These are phyloP conservation scores for Lippia alba DNA, from an alignment of 305 asterid genomes.

Conservation along the genomic window DNA sequence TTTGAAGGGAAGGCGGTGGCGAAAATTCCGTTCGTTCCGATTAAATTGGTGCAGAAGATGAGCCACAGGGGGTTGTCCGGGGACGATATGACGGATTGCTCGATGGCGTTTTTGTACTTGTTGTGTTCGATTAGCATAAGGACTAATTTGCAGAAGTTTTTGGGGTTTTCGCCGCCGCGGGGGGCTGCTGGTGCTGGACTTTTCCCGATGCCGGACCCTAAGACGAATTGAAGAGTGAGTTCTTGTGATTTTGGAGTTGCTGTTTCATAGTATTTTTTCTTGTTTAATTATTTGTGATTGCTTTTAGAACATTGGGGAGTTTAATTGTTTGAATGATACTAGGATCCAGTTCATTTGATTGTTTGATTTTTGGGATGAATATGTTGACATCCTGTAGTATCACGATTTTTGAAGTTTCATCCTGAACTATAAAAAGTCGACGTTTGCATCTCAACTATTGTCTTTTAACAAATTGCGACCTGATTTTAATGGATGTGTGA, in stretches of 20 bases:
- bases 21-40: constrained; percentile 87
- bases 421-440: too few species aligned
- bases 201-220: constrained; percentile 52
- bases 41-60: constrained; percentile 89
- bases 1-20: constrained; percentile 90
- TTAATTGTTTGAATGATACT: neutral
- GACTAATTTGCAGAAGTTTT: constrained; percentile 91
- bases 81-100: constrained; percentile 94
- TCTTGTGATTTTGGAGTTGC: neutral
- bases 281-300: neutral
- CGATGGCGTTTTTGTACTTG: constrained; percentile 91
- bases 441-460: too few species aligned
- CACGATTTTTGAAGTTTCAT: too few species aligned
- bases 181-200: constrained; percentile 92
- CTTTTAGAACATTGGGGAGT: neutral
- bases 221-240: neutral
- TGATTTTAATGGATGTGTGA: too few species aligned
- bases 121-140: constrained; percentile 90
- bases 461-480: too few species aligned
- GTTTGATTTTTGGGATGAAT: neutral
- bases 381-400: too few species aligned
- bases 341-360: neutral
- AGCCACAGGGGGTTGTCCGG: constrained; percentile 91
- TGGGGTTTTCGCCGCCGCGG: constrained; percentile 97
- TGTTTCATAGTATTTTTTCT: neutral